phyloP scores from a whole-genome alignment of 768 basidiomycete genomes.

The Atractiella rhizophila region DNA sequence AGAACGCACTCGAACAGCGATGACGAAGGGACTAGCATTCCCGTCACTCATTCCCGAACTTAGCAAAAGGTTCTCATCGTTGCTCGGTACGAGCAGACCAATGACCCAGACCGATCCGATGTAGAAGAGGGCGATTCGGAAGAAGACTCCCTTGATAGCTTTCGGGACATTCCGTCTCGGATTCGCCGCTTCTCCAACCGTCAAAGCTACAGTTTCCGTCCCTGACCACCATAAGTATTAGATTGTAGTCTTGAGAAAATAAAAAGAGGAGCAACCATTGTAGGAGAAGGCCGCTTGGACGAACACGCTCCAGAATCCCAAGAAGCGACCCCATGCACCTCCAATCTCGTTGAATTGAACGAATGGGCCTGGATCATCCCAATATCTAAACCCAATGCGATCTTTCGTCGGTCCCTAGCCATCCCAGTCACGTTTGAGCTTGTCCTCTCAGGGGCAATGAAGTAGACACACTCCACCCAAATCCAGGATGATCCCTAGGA shows the following conservation, averaged over 20 bases:
- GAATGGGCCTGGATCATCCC: constrained; percentile 54
- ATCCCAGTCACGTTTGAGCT: no score
- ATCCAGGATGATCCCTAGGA: constrained; percentile 11
- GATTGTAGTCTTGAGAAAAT: no score
- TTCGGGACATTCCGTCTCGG: constrained; percentile 52
- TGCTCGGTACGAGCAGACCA: background rate
- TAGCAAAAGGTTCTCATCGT: constrained; percentile 29
- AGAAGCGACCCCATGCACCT: constrained; percentile 19
- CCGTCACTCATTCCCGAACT: constrained; percentile 4
- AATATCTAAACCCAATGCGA: constrained; percentile 22
- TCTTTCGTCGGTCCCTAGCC: background rate
- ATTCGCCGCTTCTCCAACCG: constrained; percentile 49
- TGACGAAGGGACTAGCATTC: constrained; percentile 22
- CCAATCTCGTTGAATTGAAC: constrained; percentile 31
- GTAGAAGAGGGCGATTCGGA: background rate
- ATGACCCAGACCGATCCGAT: constrained; percentile 1
- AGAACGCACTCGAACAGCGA: constrained; percentile 23
- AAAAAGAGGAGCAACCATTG: no score
- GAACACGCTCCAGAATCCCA: constrained; percentile 24
- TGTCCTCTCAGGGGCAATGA: no score
- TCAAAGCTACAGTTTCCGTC: constrained; percentile 45
- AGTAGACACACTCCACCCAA: no score
- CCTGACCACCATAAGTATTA: no score
- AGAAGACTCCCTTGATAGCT: constrained; percentile 49
- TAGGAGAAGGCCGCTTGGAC: constrained; percentile 43